A percentile compares a stretch with the other conserved stretches of the same genome.
Conservation (phyloP, 1,139 yeast genomes). For the Blastobotrys apis region DNA sequence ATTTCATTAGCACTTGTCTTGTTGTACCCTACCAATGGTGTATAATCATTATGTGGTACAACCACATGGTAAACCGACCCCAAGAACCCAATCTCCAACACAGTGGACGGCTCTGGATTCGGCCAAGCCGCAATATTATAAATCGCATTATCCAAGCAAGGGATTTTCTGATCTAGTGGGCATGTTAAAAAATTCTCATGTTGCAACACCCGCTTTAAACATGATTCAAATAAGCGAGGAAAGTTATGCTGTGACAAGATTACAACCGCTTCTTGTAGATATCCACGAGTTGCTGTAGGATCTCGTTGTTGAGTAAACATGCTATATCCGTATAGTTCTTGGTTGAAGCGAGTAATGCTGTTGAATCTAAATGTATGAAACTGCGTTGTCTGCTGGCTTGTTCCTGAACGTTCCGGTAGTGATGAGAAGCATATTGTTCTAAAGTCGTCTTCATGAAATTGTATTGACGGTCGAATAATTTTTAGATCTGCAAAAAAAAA, state of each 20-base stretch:
- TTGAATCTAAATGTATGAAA: slow-evolving; percentile 27
- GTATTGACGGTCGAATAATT: slow-evolving; percentile 29
- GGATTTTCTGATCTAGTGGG: slow-evolving; percentile 23
- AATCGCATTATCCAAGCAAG: slow-evolving; percentile 30
- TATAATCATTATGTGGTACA: slow-evolving; percentile 18
- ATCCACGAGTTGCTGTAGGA: slow-evolving; percentile 25
- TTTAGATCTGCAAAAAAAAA: slow-evolving; percentile 27
- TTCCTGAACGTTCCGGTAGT: slow-evolving; percentile 28
- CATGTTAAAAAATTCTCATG: slow-evolving; percentile 12
- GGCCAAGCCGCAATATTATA: slow-evolving; percentile 32
- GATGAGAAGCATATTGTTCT: slow-evolving; percentile 31
- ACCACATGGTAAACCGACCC: slow-evolving; percentile 25
- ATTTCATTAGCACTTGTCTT: slow-evolving; percentile 12
- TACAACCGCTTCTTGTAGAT: slow-evolving; percentile 31
- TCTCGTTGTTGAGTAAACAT: slow-evolving; percentile 27
- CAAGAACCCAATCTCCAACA: slow-evolving; percentile 28
- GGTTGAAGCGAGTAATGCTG: slow-evolving; percentile 16
- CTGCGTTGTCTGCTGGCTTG: slow-evolving; percentile 14
- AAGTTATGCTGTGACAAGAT: slow-evolving; percentile 26
- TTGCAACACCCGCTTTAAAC: slow-evolving; percentile 23
- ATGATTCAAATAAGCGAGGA: slow-evolving; percentile 27
- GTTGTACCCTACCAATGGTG: slow-evolving; percentile 17
- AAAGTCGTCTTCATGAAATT: slow-evolving; percentile 30
- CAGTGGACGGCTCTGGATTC: slow-evolving; percentile 20
- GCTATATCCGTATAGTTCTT: slow-evolving; percentile 25